These are phyloP conservation scores for Microbotryum violaceum DNA, from an alignment of 1,284 basidiomycete species.

Conservation along the genomic window DNA sequence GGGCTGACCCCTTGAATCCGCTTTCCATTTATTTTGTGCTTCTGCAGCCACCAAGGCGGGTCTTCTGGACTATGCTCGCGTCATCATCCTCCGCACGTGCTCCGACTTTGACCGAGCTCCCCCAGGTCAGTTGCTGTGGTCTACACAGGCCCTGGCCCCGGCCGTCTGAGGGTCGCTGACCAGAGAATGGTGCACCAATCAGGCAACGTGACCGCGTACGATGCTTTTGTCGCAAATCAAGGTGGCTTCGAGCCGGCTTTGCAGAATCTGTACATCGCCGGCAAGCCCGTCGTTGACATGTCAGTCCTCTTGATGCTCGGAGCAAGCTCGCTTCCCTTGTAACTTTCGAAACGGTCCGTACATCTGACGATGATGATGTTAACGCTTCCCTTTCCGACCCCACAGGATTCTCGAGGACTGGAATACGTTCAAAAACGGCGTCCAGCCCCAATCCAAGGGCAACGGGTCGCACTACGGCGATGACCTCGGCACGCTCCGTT, in stretches of 20 bases:
- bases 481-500: conserved; percentile 25
- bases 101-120: conserved; percentile 48
- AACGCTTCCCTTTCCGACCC: not conserved
- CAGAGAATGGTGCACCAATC: not conserved
- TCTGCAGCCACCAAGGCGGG: conserved; percentile 39
- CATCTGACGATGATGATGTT: not conserved
- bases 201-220: conserved; percentile 25
- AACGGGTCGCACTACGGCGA: conserved; percentile 30
- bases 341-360: no score
- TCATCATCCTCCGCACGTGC: conserved; percentile 48
- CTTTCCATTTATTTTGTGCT: no score
- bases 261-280: conserved; percentile 38
- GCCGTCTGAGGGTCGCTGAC: not conserved
- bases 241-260: conserved; percentile 38
- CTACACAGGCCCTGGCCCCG: no score
- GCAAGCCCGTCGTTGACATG: conserved; percentile 37
- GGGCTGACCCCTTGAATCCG: no score
- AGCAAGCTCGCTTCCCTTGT: no score
- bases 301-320: not conserved
- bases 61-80: conserved; percentile 46
- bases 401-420: conserved; percentile 37
- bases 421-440: conserved; percentile 32
- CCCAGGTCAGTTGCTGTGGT: conserved; percentile 29
- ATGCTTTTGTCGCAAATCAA: conserved; percentile 37
- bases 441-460: conserved; percentile 31